Conservation (phyloP, 768 basidiomycete species). For the Neoboletus subvelutipes region DNA sequence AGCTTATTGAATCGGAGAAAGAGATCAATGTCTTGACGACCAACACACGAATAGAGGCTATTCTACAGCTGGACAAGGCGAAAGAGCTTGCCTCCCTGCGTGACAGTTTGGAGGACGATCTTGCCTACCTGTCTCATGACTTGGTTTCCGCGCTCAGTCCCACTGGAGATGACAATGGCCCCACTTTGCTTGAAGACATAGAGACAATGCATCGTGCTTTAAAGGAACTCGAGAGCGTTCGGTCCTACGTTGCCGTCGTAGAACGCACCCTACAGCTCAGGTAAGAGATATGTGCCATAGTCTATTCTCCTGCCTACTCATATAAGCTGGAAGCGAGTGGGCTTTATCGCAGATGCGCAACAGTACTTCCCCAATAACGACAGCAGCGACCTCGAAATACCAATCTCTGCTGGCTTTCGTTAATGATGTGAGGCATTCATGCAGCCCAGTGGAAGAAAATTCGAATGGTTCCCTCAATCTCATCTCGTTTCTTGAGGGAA, state of each 20-base stretch:
- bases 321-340: constrained; percentile 46
- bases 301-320: constrained; percentile 5
- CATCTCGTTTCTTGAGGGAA: constrained; percentile 54
- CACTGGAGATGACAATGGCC: constrained; percentile 43
- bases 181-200: constrained; percentile 79
- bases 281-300: constrained; percentile 39
- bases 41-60: constrained; percentile 46
- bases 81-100: constrained; percentile 75
- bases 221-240: constrained; percentile 73
- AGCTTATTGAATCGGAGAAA: constrained; percentile 57
- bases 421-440: constrained; percentile 43
- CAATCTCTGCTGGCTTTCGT: constrained; percentile 63
- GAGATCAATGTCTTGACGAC: constrained; percentile 47
- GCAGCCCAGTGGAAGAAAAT: constrained; percentile 44
- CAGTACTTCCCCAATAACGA: constrained; percentile 40
- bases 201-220: constrained; percentile 76
- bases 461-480: constrained; percentile 57
- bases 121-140: constrained; percentile 62
- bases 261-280: constrained; percentile 70
- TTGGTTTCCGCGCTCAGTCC: constrained; percentile 53
- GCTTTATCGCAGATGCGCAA: constrained; percentile 54
- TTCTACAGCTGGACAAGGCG: constrained; percentile 56
- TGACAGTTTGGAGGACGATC: constrained; percentile 76
- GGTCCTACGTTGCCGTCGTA: constrained; percentile 72
- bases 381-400: constrained; percentile 54